phyloP scores from a whole-genome alignment of 2,329 filamentous ascomycete species.

The Pseudogymnoascus sp. region DNA sequence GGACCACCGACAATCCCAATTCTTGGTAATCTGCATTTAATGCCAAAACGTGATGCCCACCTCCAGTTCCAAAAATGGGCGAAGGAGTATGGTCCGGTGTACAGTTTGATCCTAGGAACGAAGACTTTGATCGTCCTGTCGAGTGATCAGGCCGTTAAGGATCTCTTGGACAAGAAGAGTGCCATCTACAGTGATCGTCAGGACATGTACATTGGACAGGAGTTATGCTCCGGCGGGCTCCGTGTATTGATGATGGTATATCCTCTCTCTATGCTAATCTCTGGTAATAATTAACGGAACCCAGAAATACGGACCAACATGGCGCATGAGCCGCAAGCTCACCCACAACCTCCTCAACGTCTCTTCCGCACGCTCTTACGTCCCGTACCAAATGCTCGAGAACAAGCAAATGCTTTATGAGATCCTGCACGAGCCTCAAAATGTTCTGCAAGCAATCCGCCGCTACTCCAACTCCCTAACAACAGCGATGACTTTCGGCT shows the following conservation, averaged over 20 bases:
- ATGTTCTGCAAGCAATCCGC: slow-evolving; percentile 41
- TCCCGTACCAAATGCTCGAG: slow-evolving; percentile 41
- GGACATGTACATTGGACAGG: slow-evolving; percentile 15
- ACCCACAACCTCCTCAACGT: slow-evolving; percentile 34
- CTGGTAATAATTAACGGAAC: slow-evolving; percentile 34
- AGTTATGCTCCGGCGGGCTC: slow-evolving; percentile 35
- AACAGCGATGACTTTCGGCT: slow-evolving; percentile 36
- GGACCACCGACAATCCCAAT: slow-evolving; percentile 19
- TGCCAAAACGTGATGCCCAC: slow-evolving; percentile 13
- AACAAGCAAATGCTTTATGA: slow-evolving; percentile 41
- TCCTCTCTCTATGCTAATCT: slow-evolving; percentile 22
- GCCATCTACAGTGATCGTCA: slow-evolving; percentile 16
- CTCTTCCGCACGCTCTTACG: slow-evolving; percentile 22
- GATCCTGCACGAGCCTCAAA: slow-evolving; percentile 34
- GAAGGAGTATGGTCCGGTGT: slow-evolving; percentile 27
- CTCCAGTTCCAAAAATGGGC: slow-evolving; percentile 20
- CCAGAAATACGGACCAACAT: slow-evolving; percentile 21
- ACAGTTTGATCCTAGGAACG: slow-evolving; percentile 20
- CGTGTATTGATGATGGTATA: slow-evolving; percentile 42
- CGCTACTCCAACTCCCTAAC: slow-evolving; percentile 42
- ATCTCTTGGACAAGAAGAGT: slow-evolving; percentile 18
- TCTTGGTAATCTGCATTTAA: slow-evolving; percentile 17
- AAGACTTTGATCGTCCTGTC: slow-evolving; percentile 17
- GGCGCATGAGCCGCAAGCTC: slow-evolving; percentile 38
- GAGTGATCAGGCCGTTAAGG: slow-evolving; percentile 16